Conservation (phyloP, 306 rosid species). For the Coriaria nepalensis region DNA sequence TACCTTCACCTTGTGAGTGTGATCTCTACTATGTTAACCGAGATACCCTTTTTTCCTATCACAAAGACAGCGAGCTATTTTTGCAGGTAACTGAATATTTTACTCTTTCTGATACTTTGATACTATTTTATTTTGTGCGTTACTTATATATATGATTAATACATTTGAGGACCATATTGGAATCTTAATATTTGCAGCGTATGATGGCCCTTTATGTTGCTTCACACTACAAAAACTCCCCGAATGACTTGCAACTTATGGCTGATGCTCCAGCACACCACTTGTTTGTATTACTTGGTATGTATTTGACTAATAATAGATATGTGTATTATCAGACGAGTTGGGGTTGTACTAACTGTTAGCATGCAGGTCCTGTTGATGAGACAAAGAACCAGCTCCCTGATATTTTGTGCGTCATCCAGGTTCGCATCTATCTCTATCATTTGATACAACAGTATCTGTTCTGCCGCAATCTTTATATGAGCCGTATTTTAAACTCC, state of each 20-base stretch:
- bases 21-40: conserved; percentile 89
- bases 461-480: no score
- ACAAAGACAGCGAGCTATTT: conserved; percentile 85
- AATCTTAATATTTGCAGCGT: conserved; percentile 44
- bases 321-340: conserved; percentile 4
- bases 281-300: conserved; percentile 92
- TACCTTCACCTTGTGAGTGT: conserved; percentile 74
- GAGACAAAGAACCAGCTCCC: conserved; percentile 87
- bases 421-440: conserved; percentile 38
- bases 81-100: conserved; percentile 54
- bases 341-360: conserved; percentile 17
- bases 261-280: conserved; percentile 99
- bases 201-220: conserved; percentile 98
- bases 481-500: no score
- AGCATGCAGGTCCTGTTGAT: conserved; percentile 76
- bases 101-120: background rate
- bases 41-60: conserved; percentile 89
- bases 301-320: conserved; percentile 20
- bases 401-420: conserved; percentile 92
- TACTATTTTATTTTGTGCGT: conserved; percentile 2
- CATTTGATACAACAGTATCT: background rate
- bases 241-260: conserved; percentile 90
- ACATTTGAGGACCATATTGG: conserved; percentile 20
- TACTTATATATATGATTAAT: conserved; percentile 11
- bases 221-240: conserved; percentile 96